Evolutionary conservation across 139 green algal genomes (phyloP), one percentile per base, ranked within the genome.

Genomic region (Chlamydomonas sp.): DNA sequence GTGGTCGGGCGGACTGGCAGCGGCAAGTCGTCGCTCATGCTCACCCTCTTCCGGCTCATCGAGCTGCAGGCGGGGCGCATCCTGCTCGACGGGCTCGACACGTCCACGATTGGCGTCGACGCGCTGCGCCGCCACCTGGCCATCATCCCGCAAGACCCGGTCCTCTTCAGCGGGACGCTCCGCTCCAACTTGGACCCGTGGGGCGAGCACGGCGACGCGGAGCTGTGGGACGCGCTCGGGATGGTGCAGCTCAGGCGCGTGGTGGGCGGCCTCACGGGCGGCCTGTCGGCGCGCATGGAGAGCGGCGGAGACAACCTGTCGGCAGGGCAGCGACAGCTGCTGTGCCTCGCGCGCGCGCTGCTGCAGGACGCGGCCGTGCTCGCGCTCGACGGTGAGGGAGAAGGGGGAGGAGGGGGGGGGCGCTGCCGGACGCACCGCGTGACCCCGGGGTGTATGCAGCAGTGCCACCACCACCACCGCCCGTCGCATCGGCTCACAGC

Each of bases 11-110:
- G 89, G 65, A 95, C 89, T 5, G 89, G 89, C 49, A 84, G 74
- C 58, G 89, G 89, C 71, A 95, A 95, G 83, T 82, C 60, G 43
- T 80, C 61, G 49, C 81, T 95, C 10, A 87, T 95, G 82, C 78
- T 95, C 20, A 86, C 87, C 3, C 80, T 96, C 24, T 96, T 91
- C 72, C 74, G 83, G 26, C 73, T 97, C 29, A 92, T 97, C 57
- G 80, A 90, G 2, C 48, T 91, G 34, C 85, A 77, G 0, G 8
- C 13, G 0, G 91, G 91, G 34, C 36, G 8, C 31, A 86, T 97
- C 10, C 35, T 79, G 0, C 76, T 97, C 37, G 89, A 91, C 67
- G 87, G 83, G 2, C 24, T 90, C 29, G 86, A 97, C 76, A 81
- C 76, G 0, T 59, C 81, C 0, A 30, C n/a, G 2, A 63, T 96